Percentiles rank a stretch among this genome's conserved stretches.
These are phyloP conservation scores for Heliamphora pulchella DNA, from an alignment of 179 eudicot species.

Conservation along the genomic window DNA sequence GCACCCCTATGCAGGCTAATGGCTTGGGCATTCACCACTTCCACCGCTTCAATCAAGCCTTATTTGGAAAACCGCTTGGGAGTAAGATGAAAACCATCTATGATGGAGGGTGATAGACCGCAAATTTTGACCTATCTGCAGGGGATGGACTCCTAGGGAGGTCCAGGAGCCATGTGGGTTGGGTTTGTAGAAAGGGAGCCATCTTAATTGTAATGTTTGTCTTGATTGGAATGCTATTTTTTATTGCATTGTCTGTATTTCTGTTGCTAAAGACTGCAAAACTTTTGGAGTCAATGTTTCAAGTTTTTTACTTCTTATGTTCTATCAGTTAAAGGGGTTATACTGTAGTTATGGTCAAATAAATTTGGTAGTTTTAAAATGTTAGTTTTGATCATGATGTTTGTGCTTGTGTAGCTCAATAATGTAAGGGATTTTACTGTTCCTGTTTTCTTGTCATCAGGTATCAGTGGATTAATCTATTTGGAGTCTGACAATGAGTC, in stretches of 20 bases:
- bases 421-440: conserved; percentile 4
- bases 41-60: no score
- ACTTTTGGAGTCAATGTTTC: neutral
- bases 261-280: neutral
- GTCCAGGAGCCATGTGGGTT: no score
- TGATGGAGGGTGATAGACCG: no score
- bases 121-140: no score
- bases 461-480: conserved; percentile 37
- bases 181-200: no score
- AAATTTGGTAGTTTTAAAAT: neutral
- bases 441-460: conserved; percentile 26
- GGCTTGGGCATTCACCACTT: no score
- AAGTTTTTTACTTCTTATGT: neutral
- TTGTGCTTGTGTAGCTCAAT: neutral
- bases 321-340: neutral
- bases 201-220: no score
- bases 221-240: neutral
- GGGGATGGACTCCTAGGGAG: no score
- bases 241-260: neutral
- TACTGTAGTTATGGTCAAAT: neutral
- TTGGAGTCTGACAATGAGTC: conserved; percentile 62
- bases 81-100: no score
- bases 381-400: neutral
- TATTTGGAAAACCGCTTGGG: no score
- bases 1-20: no score